These are phyloP conservation scores for Escallonia herrerae DNA, from an alignment of 129 eudicot species.

Conservation along the genomic window DNA sequence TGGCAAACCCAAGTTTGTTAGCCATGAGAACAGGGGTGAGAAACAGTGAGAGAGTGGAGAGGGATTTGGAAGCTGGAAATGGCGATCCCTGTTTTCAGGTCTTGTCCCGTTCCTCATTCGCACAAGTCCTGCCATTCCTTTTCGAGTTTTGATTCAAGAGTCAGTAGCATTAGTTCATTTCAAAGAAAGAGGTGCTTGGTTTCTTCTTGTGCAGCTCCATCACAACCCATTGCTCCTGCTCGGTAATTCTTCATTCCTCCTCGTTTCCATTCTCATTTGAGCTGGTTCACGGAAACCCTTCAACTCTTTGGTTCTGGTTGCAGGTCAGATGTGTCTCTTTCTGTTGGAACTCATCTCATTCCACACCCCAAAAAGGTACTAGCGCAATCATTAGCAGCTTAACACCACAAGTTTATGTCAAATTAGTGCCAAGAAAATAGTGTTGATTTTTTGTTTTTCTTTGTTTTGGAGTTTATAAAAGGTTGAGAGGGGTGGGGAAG, in stretches of 20 bases:
- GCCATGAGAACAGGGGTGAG: too few species aligned
- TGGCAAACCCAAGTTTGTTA: constrained; percentile 6
- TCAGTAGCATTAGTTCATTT: background rate
- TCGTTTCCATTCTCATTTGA: too few species aligned
- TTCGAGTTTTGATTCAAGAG: background rate
- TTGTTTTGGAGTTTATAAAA: constrained; percentile 14
- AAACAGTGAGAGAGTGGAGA: constrained; percentile 5
- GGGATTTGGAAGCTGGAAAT: constrained; percentile 18
- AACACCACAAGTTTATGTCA: background rate
- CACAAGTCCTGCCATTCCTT: constrained; percentile 12
- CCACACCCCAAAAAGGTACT: constrained; percentile 91
- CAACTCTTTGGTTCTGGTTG: constrained; percentile 3
- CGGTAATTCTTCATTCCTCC: constrained; percentile 20
- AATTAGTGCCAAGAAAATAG: background rate
- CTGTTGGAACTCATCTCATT: constrained; percentile 66
- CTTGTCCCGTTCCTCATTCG: constrained; percentile 4
- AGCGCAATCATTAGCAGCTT: background rate
- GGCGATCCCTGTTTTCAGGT: constrained; percentile 22
- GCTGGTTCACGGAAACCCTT: background rate
- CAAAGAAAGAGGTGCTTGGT: constrained; percentile 12
- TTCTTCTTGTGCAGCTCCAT: constrained; percentile 27
- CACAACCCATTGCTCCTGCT: constrained; percentile 13
- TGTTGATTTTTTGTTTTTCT: background rate
- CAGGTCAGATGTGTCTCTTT: constrained; percentile 55
- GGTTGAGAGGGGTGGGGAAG: constrained; percentile 90